A percentile compares a stretch with the other conserved stretches of the same genome.
These are phyloP conservation scores for Mollisiaceae sp. DNA, from an alignment of 2,329 filamentous ascomycete species.

Conservation along the genomic window DNA sequence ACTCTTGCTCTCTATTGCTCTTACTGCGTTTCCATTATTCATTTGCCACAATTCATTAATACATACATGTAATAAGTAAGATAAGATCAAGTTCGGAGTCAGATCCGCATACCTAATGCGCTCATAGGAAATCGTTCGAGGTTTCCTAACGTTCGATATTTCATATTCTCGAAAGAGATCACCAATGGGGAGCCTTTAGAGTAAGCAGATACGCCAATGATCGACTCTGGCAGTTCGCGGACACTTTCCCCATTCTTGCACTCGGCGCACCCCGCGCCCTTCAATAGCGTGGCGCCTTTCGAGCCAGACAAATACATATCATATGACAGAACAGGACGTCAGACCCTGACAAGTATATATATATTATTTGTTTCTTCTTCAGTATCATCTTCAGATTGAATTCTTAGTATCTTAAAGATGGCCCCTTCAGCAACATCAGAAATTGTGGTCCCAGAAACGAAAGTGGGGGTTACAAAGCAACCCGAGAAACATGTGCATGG, in stretches of 20 bases:
- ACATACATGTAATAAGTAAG: too few relatives aligned
- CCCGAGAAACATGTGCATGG: slow-evolving; percentile 35
- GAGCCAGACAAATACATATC: background rate
- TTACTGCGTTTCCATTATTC: too few relatives aligned
- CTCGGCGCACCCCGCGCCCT: background rate
- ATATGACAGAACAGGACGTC: background rate
- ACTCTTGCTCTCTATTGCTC: too few relatives aligned
- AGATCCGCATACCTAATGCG: background rate
- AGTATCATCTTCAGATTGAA: background rate
- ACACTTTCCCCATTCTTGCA: slow-evolving; percentile 12
- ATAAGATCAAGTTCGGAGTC: background rate
- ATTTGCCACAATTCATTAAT: too few relatives aligned
- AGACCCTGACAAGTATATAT: background rate
- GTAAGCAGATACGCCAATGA: background rate
- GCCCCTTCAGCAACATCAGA: slow-evolving; percentile 33
- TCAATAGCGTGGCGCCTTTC: background rate
- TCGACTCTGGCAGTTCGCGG: background rate
- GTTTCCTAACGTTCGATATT: background rate
- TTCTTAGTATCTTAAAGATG: slow-evolving; percentile 17
- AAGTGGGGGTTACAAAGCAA: slow-evolving; percentile 27
- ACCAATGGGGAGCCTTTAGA: background rate
- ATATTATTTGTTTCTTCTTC: background rate
- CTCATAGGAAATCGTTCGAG: background rate
- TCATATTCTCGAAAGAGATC: background rate
- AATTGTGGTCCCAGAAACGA: slow-evolving; percentile 16